Evolutionary conservation across 2,329 filamentous ascomycete species (phyloP).

Genomic region (Trichoderma afroharzianum): DNA sequence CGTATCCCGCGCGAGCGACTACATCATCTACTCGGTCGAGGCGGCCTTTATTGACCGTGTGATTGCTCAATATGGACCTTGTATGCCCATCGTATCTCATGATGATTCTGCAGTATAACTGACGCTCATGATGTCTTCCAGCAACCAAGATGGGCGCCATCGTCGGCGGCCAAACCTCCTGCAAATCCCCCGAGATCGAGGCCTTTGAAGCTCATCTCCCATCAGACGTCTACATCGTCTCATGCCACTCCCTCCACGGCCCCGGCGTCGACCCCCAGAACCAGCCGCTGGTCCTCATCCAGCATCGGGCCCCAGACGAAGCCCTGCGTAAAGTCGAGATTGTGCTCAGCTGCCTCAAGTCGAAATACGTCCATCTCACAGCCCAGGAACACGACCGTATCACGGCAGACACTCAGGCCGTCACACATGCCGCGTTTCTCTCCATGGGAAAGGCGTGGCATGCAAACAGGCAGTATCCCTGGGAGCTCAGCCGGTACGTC

Average conservation of each 20-base stretch:
- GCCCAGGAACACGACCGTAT: slow-evolving; percentile 91
- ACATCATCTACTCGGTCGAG: slow-evolving; percentile 98
- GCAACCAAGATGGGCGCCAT: slow-evolving; percentile 94
- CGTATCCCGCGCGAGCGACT: slow-evolving; percentile 94
- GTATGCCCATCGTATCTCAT: slow-evolving; percentile 49
- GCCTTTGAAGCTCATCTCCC: slow-evolving; percentile 91
- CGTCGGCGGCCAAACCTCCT: slow-evolving; percentile 95
- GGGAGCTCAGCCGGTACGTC: slow-evolving; percentile 93
- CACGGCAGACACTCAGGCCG: slow-evolving; percentile 95
- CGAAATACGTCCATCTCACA: slow-evolving; percentile 82
- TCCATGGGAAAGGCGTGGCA: slow-evolving; percentile 98
- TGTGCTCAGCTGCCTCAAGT: slow-evolving; percentile 78
- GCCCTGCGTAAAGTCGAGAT: slow-evolving; percentile 75
- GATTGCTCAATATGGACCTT: slow-evolving; percentile 85
- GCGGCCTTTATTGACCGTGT: slow-evolving; percentile 85
- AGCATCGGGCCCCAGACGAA: slow-evolving; percentile 78
- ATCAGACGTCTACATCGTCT: slow-evolving; percentile 84
- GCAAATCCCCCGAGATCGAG: slow-evolving; percentile 92
- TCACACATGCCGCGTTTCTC: slow-evolving; percentile 94
- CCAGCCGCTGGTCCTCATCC: slow-evolving; percentile 89
- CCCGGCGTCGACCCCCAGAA: slow-evolving; percentile 83
- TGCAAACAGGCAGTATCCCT: slow-evolving; percentile 91
- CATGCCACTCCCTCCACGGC: slow-evolving; percentile 94
- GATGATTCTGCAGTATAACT: neutral
- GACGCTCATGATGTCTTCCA: slow-evolving; percentile 35